These are phyloP conservation scores for Paracoccidioides brasiliensis DNA, from an alignment of 2,329 filamentous ascomycete genomes.

Conservation along the genomic window DNA sequence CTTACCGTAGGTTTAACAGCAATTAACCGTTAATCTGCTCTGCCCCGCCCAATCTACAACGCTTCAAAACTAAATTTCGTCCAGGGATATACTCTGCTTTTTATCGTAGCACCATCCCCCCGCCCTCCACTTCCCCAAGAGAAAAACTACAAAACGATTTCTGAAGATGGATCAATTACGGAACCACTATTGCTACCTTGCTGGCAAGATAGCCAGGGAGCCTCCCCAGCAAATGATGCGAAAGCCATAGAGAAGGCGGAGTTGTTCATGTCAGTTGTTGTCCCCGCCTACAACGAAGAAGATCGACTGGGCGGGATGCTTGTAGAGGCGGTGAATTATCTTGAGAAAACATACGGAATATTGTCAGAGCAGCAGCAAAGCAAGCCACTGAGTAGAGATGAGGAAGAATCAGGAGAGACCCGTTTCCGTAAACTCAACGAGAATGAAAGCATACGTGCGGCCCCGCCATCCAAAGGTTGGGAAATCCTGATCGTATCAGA, in stretches of 20 bases:
- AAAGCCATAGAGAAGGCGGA: conserved; percentile 57
- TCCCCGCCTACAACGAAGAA: conserved; percentile 93
- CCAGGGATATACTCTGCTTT: conserved; percentile 55
- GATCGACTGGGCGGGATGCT: conserved; percentile 70
- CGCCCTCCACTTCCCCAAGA: conserved; percentile 62
- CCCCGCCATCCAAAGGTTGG: conserved; percentile 48
- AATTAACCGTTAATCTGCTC: background rate
- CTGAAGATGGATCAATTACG: conserved; percentile 47
- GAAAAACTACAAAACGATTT: conserved; percentile 69
- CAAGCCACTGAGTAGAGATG: background rate
- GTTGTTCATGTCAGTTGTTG: conserved; percentile 78
- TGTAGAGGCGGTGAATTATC: conserved; percentile 76
- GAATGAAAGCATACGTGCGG: conserved; percentile 21
- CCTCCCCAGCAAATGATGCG: conserved; percentile 34
- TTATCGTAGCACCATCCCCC: conserved; percentile 66
- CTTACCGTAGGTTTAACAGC: conserved; percentile 22
- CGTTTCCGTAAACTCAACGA: conserved; percentile 19
- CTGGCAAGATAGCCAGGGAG: conserved; percentile 73
- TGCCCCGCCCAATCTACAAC: background rate
- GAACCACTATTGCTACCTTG: conserved; percentile 53
- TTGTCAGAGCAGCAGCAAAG: conserved; percentile 16
- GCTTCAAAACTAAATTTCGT: background rate
- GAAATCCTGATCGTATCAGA: conserved; percentile 90
- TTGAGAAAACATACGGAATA: conserved; percentile 62
- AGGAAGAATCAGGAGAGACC: conserved; percentile 13